These are phyloP conservation scores for Takakia lepidozioides DNA, from an alignment of 225 moss, liverwort and hornwort species.

Conservation along the genomic window DNA sequence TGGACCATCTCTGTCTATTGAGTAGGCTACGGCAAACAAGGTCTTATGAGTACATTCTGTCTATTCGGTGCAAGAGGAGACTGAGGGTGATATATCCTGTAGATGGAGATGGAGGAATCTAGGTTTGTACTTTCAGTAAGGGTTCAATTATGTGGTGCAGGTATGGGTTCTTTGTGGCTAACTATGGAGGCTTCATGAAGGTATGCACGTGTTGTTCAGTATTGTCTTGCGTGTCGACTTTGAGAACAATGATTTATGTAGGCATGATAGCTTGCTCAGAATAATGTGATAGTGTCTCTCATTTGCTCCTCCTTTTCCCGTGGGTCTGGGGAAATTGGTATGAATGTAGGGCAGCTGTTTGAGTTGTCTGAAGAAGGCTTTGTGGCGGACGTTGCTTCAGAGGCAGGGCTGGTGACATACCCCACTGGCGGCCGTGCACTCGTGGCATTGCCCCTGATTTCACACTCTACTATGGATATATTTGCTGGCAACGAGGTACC, in stretches of 20 bases:
- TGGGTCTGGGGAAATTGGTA: slow-evolving; percentile 7
- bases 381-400: slow-evolving; percentile 62
- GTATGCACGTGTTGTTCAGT: slow-evolving; percentile 15
- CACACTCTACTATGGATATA: slow-evolving; percentile 74
- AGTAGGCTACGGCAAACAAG: no score
- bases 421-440: slow-evolving; percentile 88
- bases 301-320: background rate
- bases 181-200: slow-evolving; percentile 93
- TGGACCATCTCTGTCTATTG: no score
- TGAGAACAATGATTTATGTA: no score
- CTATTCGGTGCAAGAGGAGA: no score
- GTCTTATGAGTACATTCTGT: no score
- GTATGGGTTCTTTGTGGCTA: slow-evolving; percentile 94
- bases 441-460: slow-evolving; percentile 76
- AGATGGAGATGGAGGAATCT: no score
- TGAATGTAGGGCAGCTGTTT: slow-evolving; percentile 66
- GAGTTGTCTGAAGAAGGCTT: slow-evolving; percentile 81
- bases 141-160: no score
- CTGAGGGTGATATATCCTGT: no score
- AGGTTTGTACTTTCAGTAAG: background rate
- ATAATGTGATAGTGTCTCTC: background rate
- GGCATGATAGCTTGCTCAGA: no score
- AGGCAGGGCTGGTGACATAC: slow-evolving; percentile 61
- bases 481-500: slow-evolving; percentile 98
- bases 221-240: background rate